Conservation (phyloP, 441 rosid species). For the Viola pubescens region DNA sequence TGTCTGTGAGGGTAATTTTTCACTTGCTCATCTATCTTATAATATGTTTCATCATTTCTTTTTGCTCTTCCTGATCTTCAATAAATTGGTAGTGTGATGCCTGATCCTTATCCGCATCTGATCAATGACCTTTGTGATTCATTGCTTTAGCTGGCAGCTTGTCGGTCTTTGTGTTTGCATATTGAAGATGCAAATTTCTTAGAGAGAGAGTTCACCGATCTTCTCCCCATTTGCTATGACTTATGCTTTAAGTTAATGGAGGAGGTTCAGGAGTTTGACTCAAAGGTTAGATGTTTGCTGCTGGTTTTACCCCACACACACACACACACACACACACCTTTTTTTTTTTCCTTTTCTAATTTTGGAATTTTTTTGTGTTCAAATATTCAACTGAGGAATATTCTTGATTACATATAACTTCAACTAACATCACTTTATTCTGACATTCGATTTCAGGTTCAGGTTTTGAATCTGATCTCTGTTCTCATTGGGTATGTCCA, state of each 20-base stretch:
- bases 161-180: conserved; percentile 85
- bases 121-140: conserved; percentile 17
- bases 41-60: not conserved
- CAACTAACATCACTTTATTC: not conserved
- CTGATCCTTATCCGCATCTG: conserved; percentile 20
- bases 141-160: conserved; percentile 80
- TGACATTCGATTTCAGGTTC: conserved; percentile 58
- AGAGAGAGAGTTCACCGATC: conserved; percentile 64
- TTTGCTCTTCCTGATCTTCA: conserved; percentile 4
- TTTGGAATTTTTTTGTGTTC: no score
- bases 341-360: not conserved
- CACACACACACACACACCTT: not conserved
- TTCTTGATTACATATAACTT: not conserved
- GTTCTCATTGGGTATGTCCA: conserved; percentile 74
- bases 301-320: not conserved
- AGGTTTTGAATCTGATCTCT: conserved; percentile 88
- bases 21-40: conserved; percentile 6
- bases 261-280: conserved; percentile 97
- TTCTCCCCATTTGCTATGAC: conserved; percentile 87
- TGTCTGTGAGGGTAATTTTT: conserved; percentile 75
- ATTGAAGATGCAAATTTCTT: conserved; percentile 97
- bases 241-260: conserved; percentile 86
- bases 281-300: conserved; percentile 51
- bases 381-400: not conserved
- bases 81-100: conserved; percentile 7